Evolutionary conservation across 192 early-diverging fungal species (phyloP).

Genomic region (Coemansia sp.): DNA sequence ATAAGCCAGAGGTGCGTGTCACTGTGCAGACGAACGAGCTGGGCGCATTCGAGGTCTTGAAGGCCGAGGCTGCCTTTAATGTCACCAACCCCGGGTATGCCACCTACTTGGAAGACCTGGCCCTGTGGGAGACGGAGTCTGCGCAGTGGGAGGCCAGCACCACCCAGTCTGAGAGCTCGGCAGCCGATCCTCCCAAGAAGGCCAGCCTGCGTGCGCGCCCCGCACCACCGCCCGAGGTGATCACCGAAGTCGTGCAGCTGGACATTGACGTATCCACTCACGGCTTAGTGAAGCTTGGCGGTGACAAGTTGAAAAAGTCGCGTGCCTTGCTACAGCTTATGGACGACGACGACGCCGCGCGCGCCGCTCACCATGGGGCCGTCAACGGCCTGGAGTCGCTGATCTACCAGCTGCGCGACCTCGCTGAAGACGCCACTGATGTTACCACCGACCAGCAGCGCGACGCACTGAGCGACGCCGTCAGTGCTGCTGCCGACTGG

Average conservation of each 20-base stretch:
- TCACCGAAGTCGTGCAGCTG: conserved; percentile 60
- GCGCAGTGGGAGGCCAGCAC: conserved; percentile 45
- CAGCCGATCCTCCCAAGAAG: conserved; percentile 53
- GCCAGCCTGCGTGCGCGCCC: conserved; percentile 39
- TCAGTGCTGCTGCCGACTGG: conserved; percentile 79
- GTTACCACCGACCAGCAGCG: conserved; percentile 70
- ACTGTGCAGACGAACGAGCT: conserved; percentile 81
- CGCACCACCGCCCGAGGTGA: conserved; percentile 24
- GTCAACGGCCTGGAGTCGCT: conserved; percentile 89
- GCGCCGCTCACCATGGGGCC: conserved; percentile 78
- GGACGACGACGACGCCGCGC: conserved; percentile 74
- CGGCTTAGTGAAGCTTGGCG: conserved; percentile 61
- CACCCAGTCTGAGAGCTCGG: conserved; percentile 28
- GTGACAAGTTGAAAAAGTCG: conserved; percentile 46
- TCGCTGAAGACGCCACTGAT: conserved; percentile 70
- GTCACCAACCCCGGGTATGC: conserved; percentile 51
- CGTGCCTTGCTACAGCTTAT: conserved; percentile 63
- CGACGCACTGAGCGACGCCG: conserved; percentile 59
- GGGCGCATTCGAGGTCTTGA: conserved; percentile 67
- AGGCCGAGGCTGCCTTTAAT: conserved; percentile 62
- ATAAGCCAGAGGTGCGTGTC: conserved; percentile 83
- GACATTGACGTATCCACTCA: conserved; percentile 61
- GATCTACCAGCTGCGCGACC: conserved; percentile 85
- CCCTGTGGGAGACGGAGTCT: conserved; percentile 48
- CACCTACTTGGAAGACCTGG: conserved; percentile 37